phyloP scores from a whole-genome alignment of 177 flowering plant genomes.

The Vitis hybrid region DNA sequence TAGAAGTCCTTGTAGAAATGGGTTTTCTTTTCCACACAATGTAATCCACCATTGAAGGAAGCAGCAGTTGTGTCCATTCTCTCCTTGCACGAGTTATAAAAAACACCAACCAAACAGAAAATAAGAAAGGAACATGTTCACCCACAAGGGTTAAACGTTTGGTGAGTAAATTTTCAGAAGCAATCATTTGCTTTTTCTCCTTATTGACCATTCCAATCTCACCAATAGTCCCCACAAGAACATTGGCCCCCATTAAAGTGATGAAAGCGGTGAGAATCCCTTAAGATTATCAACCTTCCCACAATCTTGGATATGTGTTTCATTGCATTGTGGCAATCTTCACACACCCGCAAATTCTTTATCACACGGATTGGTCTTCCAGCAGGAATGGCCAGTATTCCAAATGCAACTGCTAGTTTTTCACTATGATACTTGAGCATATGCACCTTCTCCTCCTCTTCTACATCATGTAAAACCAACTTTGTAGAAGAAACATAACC shows the following conservation, averaged over 20 bases:
- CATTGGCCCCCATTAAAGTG: slow-evolving; percentile 77
- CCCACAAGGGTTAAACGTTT: not conserved
- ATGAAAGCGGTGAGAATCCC: slow-evolving; percentile 88
- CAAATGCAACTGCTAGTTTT: slow-evolving; percentile 89
- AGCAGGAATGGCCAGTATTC: slow-evolving; percentile 58
- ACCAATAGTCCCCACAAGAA: slow-evolving; percentile 98
- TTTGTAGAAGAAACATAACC: slow-evolving; percentile 76
- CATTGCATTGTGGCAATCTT: slow-evolving; percentile 88
- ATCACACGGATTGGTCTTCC: slow-evolving; percentile 88
- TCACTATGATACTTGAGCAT: slow-evolving; percentile 94
- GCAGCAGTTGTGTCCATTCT: not conserved
- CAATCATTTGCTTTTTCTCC: not conserved
- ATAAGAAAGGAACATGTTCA: not conserved
- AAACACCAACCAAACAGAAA: not conserved
- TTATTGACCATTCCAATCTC: slow-evolving; percentile 12
- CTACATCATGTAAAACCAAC: slow-evolving; percentile 88
- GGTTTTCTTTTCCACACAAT: not conserved
- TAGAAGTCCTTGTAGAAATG: not conserved
- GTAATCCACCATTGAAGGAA: not conserved
- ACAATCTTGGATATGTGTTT: slow-evolving; percentile 71
- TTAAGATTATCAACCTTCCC: slow-evolving; percentile 65
- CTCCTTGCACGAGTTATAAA: not conserved
- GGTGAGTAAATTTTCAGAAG: not conserved
- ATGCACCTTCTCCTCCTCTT: slow-evolving; percentile 91
- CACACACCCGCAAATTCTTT: slow-evolving; percentile 86